Percentiles rank a stretch among this genome's conserved stretches.
Evolutionary conservation across 2,329 filamentous ascomycete species (phyloP).

Genomic region (Cercospora janseana): DNA sequence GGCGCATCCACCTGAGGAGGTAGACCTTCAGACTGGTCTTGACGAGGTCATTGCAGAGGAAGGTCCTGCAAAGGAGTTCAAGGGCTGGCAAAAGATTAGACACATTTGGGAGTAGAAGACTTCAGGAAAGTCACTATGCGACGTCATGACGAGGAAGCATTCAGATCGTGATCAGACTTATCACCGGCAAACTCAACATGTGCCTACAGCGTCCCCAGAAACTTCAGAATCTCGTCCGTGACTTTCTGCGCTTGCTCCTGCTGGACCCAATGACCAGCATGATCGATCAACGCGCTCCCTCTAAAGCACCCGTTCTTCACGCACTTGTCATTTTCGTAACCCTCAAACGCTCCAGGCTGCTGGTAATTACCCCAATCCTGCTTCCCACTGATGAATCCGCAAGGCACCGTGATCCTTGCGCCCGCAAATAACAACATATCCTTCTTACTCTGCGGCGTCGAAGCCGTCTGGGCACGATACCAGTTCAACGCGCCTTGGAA

Average conservation of each 20-base stretch:
- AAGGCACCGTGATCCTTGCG: constrained; percentile 60
- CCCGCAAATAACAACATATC: constrained; percentile 62
- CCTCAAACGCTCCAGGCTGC: constrained; percentile 62
- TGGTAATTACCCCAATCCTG: constrained; percentile 69
- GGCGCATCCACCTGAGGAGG: constrained; percentile 49
- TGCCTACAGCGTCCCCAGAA: constrained; percentile 5
- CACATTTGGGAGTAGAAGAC: constrained; percentile 24
- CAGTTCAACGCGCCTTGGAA: constrained; percentile 68
- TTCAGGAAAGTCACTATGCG: neutral
- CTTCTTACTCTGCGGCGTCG: constrained; percentile 41
- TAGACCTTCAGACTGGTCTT: constrained; percentile 53
- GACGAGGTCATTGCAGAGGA: constrained; percentile 37
- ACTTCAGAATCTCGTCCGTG: neutral
- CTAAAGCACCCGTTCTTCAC: constrained; percentile 50
- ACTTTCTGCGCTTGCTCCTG: constrained; percentile 62
- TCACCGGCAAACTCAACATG: neutral
- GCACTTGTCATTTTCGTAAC: constrained; percentile 46
- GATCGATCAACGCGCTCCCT: constrained; percentile 54
- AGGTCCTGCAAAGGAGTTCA: constrained; percentile 32
- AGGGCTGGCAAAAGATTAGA: constrained; percentile 40
- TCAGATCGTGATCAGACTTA: neutral
- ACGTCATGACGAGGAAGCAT: neutral
- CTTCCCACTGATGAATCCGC: constrained; percentile 60
- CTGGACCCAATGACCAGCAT: constrained; percentile 68
- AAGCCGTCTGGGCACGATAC: constrained; percentile 60